Conservation (phyloP, 1,284 basidiomycete genomes). For the Naganishia sp. region DNA sequence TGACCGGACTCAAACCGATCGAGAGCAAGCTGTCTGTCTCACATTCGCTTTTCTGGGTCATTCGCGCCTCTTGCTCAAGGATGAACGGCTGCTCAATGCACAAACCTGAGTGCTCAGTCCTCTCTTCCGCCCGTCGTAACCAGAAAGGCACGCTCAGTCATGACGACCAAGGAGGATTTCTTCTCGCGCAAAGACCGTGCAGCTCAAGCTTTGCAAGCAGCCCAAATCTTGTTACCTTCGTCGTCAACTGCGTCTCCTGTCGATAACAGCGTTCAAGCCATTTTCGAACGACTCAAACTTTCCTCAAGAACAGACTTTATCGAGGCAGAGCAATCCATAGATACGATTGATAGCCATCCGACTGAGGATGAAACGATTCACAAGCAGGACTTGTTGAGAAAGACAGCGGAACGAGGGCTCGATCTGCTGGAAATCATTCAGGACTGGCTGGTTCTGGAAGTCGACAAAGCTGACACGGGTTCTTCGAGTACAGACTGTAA, state of each 20-base stretch:
- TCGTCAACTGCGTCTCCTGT: constrained; percentile 1
- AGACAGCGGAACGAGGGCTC: constrained; percentile 15
- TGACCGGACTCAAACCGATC: constrained; percentile 1
- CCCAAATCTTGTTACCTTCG: constrained; percentile 16
- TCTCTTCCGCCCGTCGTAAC: not conserved
- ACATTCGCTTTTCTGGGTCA: too few relatives aligned
- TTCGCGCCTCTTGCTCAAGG: not conserved
- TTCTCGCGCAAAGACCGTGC: not conserved
- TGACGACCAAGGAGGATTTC: not conserved
- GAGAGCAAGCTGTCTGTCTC: not conserved
- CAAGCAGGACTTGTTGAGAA: constrained; percentile 20
- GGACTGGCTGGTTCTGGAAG: constrained; percentile 22
- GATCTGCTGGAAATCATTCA: constrained; percentile 16
- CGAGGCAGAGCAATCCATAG: not conserved
- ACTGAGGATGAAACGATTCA: not conserved
- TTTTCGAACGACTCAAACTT: not conserved
- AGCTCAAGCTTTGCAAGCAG: not conserved
- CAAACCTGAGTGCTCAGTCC: too few relatives aligned
- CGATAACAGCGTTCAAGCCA: constrained; percentile 20
- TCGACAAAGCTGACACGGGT: not conserved
- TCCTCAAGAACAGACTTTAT: not conserved
- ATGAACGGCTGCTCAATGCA: not conserved
- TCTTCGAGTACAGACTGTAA: constrained; percentile 20
- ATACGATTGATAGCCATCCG: not conserved
- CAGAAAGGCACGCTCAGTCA: not conserved